Evolutionary conservation across 805 yeast genomes (phyloP).

Genomic region (Saccharomycopsis vini): DNA sequence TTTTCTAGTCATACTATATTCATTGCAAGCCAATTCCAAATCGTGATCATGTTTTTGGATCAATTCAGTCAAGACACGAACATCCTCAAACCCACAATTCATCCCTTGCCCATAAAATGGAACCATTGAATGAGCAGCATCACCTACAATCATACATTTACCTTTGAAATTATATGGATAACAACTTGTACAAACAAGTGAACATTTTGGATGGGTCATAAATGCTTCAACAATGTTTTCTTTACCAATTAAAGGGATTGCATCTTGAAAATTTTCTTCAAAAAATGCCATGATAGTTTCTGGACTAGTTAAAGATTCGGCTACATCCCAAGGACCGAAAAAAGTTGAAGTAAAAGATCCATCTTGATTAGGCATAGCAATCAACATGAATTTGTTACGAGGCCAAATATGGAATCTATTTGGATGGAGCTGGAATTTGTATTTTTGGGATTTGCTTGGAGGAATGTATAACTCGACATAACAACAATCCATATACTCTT

Average conservation of each 20-base stretch:
- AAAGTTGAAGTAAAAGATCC: constrained; percentile 87
- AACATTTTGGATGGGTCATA: constrained; percentile 58
- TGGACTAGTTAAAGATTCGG: constrained; percentile 42
- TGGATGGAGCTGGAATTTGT: constrained; percentile 47
- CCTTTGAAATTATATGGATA: constrained; percentile 59
- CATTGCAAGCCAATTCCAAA: constrained; percentile 41
- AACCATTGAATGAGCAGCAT: constrained; percentile 95
- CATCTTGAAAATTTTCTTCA: constrained; percentile 60
- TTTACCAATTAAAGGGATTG: constrained; percentile 55
- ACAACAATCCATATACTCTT: constrained; percentile 75
- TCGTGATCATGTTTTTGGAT: constrained; percentile 31
- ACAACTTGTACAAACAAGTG: constrained; percentile 66
- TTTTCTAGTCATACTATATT: constrained; percentile 47
- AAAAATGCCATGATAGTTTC: constrained; percentile 48
- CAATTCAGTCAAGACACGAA: constrained; percentile 52
- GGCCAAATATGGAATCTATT: constrained; percentile 94
- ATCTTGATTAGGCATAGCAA: constrained; percentile 77
- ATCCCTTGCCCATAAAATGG: constrained; percentile 98
- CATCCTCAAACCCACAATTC: constrained; percentile 95
- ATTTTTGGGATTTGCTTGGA: constrained; percentile 30
- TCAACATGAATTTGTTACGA: constrained; percentile 73
- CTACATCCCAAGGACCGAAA: constrained; percentile 69
- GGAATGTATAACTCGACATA: constrained; percentile 78
- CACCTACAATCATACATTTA: constrained; percentile 68
- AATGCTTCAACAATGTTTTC: constrained; percentile 42